Evolutionary conservation across 768 basidiomycete genomes (phyloP).

Genomic region (Hericium alpestre): DNA sequence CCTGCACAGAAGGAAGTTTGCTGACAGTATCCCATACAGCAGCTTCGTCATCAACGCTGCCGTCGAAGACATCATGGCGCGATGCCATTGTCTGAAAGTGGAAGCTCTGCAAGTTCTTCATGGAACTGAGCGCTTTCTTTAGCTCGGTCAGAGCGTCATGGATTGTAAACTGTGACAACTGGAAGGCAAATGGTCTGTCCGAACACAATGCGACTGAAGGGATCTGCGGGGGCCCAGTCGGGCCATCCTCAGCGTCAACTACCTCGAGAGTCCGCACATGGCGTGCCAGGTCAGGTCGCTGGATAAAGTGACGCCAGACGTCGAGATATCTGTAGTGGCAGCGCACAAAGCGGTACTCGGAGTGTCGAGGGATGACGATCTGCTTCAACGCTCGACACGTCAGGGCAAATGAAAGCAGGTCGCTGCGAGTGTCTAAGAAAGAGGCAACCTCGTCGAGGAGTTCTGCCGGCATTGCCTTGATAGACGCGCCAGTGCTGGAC

Average conservation of each 20-base stretch:
- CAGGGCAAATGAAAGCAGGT: conserved; percentile 4
- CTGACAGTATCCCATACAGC: no score
- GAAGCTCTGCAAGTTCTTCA: not conserved
- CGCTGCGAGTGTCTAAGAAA: conserved; percentile 3
- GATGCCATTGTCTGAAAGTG: no score
- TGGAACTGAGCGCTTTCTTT: not conserved
- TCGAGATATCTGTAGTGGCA: not conserved
- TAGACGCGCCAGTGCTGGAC: no score
- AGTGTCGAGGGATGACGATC: conserved; percentile 5
- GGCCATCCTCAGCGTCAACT: not conserved
- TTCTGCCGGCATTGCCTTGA: not conserved
- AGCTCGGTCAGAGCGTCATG: not conserved
- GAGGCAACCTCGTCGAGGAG: conserved; percentile 4
- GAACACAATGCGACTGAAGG: not conserved
- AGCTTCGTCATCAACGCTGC: no score
- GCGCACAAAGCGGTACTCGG: conserved; percentile 5
- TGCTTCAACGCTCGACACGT: not conserved
- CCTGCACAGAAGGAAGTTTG: no score
- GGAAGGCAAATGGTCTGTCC: not conserved
- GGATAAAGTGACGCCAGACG: conserved; percentile 1
- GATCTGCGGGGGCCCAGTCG: not conserved
- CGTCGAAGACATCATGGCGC: no score
- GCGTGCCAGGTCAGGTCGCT: not conserved
- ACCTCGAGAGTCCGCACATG: conserved; percentile 2
- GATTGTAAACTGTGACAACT: not conserved